phyloP scores from a whole-genome alignment of 2,329 filamentous ascomycete species.

The Verticillium dahliae region DNA sequence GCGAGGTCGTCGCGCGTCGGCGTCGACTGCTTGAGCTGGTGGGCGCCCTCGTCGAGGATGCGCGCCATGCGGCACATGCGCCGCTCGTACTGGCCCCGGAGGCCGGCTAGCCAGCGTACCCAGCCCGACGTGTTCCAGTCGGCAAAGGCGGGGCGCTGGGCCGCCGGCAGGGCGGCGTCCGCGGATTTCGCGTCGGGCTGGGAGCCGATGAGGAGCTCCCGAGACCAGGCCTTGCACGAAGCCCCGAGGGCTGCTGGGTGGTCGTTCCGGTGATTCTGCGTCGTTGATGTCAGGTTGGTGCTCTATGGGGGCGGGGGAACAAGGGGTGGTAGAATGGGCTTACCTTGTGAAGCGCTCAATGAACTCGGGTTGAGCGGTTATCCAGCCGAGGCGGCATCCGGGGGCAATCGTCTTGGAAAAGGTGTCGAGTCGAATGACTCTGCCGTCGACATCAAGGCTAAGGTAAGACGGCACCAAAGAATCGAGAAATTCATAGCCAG shows the following conservation, averaged over 20 bases:
- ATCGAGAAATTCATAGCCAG: conserved; percentile 74
- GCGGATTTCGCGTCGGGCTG: conserved; percentile 40
- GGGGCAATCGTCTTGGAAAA: conserved; percentile 92
- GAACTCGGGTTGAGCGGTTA: conserved; percentile 75
- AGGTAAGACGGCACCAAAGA: conserved; percentile 78
- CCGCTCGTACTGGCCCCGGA: conserved; percentile 76
- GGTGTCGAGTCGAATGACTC: conserved; percentile 84
- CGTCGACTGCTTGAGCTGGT: conserved; percentile 57
- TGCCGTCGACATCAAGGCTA: conserved; percentile 74
- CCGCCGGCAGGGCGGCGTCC: conserved; percentile 35
- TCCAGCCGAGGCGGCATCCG: conserved; percentile 84
- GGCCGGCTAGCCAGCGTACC: conserved; percentile 84
- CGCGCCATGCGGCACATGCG: conserved; percentile 77
- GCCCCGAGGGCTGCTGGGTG: conserved; percentile 81
- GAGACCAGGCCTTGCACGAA: conserved; percentile 83
- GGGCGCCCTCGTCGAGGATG: conserved; percentile 62
- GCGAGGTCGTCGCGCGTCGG: conserved; percentile 35
- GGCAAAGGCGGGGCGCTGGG: conserved; percentile 35
- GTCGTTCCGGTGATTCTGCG: conserved; percentile 67
- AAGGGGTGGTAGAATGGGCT: background rate
- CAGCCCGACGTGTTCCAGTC: conserved; percentile 80
- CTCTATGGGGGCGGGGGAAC: background rate
- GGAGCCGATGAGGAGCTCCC: conserved; percentile 68
- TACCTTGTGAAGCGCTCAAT: conserved; percentile 58
- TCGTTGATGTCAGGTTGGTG: background rate